Base-by-base conservation (phyloP, 768 basidiomycete genomes). In the Mycena filopes region DNA sequence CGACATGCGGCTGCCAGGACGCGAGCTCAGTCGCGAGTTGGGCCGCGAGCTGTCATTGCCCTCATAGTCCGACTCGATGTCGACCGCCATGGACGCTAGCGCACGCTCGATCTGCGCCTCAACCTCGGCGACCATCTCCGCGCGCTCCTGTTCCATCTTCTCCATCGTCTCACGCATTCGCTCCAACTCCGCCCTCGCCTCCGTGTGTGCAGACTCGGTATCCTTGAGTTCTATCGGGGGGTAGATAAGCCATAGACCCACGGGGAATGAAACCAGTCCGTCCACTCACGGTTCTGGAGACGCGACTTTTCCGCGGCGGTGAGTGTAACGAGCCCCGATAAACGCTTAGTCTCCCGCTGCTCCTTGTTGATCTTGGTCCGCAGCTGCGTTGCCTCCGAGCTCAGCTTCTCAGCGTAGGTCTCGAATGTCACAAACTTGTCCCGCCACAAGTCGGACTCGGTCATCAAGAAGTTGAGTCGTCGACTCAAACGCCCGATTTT, bases 401-500 rank as follows among this genome's bases (percentile, higher is more conserved):
- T 94, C 31, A 98, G 84, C 73, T 92, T 91, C 81, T 96, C 95
- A 10, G 96, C 95, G 74, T 96, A 96, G 76, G 91, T 90, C 76
- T 98, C 96, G 70, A 98, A 97, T 16, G 92, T 91, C 54, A 96
- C 92, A 71, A 97, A 97, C 74, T 96, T 96, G 78, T 95, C 92
- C 65, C 94, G 84, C 95, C 95, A 97, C 49, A 95, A 79, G 72
- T 95, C 93, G 7, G 89, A 89, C 77, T 95, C 94, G 1, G 93
- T 94, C 92, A 95, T 94, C 71, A 96, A 82, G 83, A 95, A 96
- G 79, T 95, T 95, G 68, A 96, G 86, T 51, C 94, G 84, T 57
- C 94, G 86, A 46, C 89, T 92, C 31, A 95, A 84, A 43, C 94
- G 88, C 31, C 94, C 95, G 68, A 96, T 95, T 84, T 95, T 96